phyloP scores from a whole-genome alignment of 2,329 filamentous ascomycete species.

The Myriangium duriaei region DNA sequence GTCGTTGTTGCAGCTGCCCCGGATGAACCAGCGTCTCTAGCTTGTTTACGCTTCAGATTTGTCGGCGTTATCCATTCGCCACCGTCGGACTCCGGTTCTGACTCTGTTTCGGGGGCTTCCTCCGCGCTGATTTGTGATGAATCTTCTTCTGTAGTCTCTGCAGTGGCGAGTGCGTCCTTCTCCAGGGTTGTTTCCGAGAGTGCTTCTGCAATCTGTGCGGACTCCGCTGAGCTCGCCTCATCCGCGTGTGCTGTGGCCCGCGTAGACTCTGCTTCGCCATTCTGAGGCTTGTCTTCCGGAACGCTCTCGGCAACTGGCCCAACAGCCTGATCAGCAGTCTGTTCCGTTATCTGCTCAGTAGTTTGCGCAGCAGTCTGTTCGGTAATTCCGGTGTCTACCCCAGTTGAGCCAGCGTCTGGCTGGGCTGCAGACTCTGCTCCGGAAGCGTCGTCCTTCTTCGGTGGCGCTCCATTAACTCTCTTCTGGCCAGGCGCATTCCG shows the following conservation, averaged over 20 bases:
- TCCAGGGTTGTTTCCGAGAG: constrained; percentile 1
- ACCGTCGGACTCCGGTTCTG: constrained; percentile 41
- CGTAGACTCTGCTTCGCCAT: neutral
- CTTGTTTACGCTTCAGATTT: constrained; percentile 77
- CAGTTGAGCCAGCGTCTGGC: neutral
- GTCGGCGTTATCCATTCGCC: constrained; percentile 90
- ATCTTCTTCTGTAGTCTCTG: constrained; percentile 12
- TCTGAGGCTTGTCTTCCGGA: neutral
- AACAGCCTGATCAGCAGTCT: constrained; percentile 6
- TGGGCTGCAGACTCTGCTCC: neutral
- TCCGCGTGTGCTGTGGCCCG: neutral
- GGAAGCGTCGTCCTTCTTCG: constrained; percentile 27
- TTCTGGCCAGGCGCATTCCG: constrained; percentile 70
- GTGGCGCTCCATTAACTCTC: constrained; percentile 56
- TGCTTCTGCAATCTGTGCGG: neutral
- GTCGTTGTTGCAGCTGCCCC: constrained; percentile 30
- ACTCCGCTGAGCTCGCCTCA: neutral
- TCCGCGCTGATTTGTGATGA: constrained; percentile 13
- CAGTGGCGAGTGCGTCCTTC: neutral
- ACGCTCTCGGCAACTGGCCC: neutral
- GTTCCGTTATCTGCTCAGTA: too few relatives aligned
- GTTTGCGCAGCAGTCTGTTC: neutral
- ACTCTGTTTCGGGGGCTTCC: constrained; percentile 23
- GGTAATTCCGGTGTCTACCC: constrained; percentile 6
- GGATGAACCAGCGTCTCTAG: constrained; percentile 40